Base-by-base conservation (phyloP, 2,329 filamentous ascomycete species). In the Apiospora koreana region DNA sequence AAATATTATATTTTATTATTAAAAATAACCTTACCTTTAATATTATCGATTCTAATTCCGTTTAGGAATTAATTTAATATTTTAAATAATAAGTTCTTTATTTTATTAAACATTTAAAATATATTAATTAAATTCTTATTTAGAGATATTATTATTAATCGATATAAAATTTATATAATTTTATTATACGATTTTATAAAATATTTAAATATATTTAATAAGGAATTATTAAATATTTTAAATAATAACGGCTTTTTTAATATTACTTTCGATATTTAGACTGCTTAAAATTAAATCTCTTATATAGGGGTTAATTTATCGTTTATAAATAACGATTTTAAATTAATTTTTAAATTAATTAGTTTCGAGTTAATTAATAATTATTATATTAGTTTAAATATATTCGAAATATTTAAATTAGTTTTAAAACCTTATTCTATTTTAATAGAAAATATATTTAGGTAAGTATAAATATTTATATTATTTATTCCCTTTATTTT, bases 281-380 rank as follows among this genome's bases (percentile, higher is more conserved):
- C 25, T 18, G 3, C 6, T 28, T 6, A 6, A 18, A 31, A 10
- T 21, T 21, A 31, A 80, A 68, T 70, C 78, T 48, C 58, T 76
- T 69, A 21, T 54, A 54, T 31, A 31, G 16, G 23, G 4, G 14
- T 28, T 31, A 54, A 31, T 54, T 31, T 31, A 31, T 21, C 3
- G 5, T 54, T 54, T 54, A 54, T 54, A 28, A 54, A 54, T 54
- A 69, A 25, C 9, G n/a, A 73, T 65, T 78, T 72, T 42, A 66
- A 74, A 71, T 75, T 81, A 25, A 80, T 74, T n/a, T 72, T 16
- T 28, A 76, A 71, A 71, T 77, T 66, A 58, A 54, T 31, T 3
- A 21, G 14, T 28, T 54, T 77, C 48, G 6, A 76, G 31, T n/a
- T 72, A 75, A 48, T 68, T 65, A 28, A 71, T 69, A 42, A 71